A percentile compares a stretch with the other conserved stretches of the same genome.
Conservation (phyloP, 2,329 filamentous ascomycete genomes). For the Penicillium brevicompactum region DNA sequence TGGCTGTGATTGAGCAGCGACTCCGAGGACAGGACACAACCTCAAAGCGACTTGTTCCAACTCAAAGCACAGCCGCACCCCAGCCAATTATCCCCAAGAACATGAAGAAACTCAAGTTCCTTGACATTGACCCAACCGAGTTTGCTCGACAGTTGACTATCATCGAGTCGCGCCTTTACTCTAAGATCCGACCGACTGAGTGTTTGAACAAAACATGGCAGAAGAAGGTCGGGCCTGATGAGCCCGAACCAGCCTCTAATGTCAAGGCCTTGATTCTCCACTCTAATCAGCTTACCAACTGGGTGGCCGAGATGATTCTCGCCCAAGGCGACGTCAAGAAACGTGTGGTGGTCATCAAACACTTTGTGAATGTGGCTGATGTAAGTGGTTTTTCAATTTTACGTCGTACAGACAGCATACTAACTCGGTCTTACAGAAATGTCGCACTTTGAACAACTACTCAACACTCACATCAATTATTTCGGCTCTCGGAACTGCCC, state of each 20-base stretch:
- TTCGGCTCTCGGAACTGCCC: conserved; percentile 89
- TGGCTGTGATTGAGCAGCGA: conserved; percentile 85
- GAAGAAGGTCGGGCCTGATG: conserved; percentile 78
- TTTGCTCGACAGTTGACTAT: conserved; percentile 98
- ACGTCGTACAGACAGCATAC: not conserved
- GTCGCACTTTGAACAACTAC: conserved; percentile 90
- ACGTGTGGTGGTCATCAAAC: conserved; percentile 95
- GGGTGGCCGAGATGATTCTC: conserved; percentile 98
- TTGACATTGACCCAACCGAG: conserved; percentile 93
- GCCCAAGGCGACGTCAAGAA: conserved; percentile 94
- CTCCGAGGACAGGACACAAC: conserved; percentile 79
- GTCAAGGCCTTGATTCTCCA: conserved; percentile 96
- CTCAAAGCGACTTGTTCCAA: conserved; percentile 83
- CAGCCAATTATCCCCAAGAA: conserved; percentile 94
- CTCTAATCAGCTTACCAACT: conserved; percentile 98
- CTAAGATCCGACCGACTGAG: conserved; percentile 93
- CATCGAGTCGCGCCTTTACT: conserved; percentile 91
- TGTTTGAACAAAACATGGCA: conserved; percentile 99
- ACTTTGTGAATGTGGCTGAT: conserved; percentile 95
- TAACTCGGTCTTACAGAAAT: conserved; percentile 67
- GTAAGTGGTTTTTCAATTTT: conserved; percentile 50
- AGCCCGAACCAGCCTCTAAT: conserved; percentile 80
- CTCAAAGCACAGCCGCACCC: conserved; percentile 78
- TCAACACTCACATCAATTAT: conserved; percentile 98
- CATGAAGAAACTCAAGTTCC: conserved; percentile 98